Conservation (phyloP, 495 filamentous ascomycete genomes). For the Penicillium bialowiezense region DNA sequence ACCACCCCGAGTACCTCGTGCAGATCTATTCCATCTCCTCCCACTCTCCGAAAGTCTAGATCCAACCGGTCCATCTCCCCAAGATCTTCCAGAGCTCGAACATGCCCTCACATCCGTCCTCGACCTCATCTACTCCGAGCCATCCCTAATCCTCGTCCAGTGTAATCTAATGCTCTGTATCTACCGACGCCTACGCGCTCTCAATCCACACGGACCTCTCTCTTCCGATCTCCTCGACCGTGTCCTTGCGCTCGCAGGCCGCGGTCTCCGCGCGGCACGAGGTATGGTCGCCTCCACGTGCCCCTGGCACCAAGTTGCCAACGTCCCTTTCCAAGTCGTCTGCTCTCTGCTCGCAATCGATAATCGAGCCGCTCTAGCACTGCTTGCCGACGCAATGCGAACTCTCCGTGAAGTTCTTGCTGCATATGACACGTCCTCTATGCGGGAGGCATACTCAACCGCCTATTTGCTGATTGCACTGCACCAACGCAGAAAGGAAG, state of each 20-base stretch:
- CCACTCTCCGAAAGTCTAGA: constrained; percentile 46
- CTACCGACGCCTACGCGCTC: constrained; percentile 47
- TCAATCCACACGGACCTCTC: constrained; percentile 33
- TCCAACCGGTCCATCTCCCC: constrained; percentile 30
- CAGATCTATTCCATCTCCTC: constrained; percentile 42
- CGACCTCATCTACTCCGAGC: constrained; percentile 32
- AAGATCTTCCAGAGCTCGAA: constrained; percentile 36
- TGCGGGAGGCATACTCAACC: constrained; percentile 52
- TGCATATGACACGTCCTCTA: constrained; percentile 44
- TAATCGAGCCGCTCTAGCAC: constrained; percentile 40
- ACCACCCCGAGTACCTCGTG: constrained; percentile 7
- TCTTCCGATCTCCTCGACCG: constrained; percentile 33
- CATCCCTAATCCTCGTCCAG: constrained; percentile 43
- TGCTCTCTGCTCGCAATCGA: constrained; percentile 53
- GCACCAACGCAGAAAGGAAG: constrained; percentile 43
- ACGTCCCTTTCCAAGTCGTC: constrained; percentile 54
- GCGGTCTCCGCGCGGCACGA: constrained; percentile 37
- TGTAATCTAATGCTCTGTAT: constrained; percentile 53
- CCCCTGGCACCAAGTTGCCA: constrained; percentile 55
- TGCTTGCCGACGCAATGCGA: constrained; percentile 50
- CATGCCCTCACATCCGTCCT: constrained; percentile 35
- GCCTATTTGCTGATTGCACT: constrained; percentile 47
- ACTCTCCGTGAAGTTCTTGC: constrained; percentile 43
- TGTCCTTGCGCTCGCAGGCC: constrained; percentile 30
- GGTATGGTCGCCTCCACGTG: constrained; percentile 33